Evolutionary conservation across 2,329 filamentous ascomycete genomes (phyloP), one percentile per base, ranked within the genome.

Genomic region (Monosporascus ibericus): DNA sequence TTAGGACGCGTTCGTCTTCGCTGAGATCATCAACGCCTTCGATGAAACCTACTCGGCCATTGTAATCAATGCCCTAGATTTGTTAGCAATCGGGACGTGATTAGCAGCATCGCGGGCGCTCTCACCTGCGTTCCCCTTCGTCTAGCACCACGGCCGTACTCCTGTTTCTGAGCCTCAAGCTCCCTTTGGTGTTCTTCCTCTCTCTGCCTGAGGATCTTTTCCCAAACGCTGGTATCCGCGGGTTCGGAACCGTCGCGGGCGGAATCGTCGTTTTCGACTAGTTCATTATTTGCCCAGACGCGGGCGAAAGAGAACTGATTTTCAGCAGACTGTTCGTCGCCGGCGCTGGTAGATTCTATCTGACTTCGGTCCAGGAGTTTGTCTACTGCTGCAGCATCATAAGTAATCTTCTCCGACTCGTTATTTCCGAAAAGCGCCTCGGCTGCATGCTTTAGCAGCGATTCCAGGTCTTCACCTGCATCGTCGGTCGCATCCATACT

Each of bases 291-390:
- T 4, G 87, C 87, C 94, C 94, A 99, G 2, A 99, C 87, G 44
- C 90, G 83, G 39, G 92, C 92, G 69, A 94, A 90, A 5, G 88
- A 90, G 68, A 96, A 99, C 52, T 92, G 87, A 0, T 84, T 86
- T 65, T 95, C 88, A 1, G 85, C 83, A 1, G 81, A 80, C 22
- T 75, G 70, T 48, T 90, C 84, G 2, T 84, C 78, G 9, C 81
- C 80, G 2, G 78, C 74, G 51, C 79, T 78, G 0, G 85, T 88
- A 58, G 88, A 82, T 65, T 95, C 90, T 27, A 88, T 81, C 57
- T 89, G 82, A 44, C 87, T 90, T 47, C 94, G 84, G 65, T 97
- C 92, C n/a, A 99, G 77, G 14, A 99, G 79, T 59, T 87, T 90
- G 49, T 96, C 90, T n/a, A 99, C 84, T 0, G 89, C 88, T 1